Percentiles rank a stretch among this genome's conserved stretches.
Conservation (phyloP, 148 eudicot species). For the Dysphania ambrosioides region DNA sequence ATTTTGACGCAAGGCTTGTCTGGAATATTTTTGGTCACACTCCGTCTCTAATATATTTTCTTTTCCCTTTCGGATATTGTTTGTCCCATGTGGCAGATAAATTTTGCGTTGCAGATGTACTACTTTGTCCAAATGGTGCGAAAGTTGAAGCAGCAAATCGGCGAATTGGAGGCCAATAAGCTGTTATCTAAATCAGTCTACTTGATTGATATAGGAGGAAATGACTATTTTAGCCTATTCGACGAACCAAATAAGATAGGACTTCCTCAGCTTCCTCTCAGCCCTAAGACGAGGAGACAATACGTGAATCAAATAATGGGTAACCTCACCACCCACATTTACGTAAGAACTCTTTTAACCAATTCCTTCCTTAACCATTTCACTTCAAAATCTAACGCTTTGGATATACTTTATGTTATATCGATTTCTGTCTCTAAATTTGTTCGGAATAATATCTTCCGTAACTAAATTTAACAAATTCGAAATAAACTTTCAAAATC, state of each 20-base stretch:
- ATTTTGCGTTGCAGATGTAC: conserved; percentile 29
- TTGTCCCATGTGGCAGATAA: conserved; percentile 12
- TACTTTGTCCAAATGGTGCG: conserved; percentile 32
- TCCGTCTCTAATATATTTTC: neutral
- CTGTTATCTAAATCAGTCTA: conserved; percentile 31
- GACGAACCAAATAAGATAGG: neutral
- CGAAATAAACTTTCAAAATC: too few species aligned
- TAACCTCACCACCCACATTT: conserved; percentile 32
- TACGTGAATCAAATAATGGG: conserved; percentile 34
- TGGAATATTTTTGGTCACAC: neutral
- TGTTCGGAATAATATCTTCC: too few species aligned
- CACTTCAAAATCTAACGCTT: too few species aligned
- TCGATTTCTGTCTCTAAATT: too few species aligned
- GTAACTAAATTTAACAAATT: too few species aligned
- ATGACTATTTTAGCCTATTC: conserved; percentile 34
- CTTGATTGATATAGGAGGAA: conserved; percentile 35
- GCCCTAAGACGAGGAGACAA: neutral
- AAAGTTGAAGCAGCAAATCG: conserved; percentile 23
- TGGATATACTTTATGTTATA: too few species aligned
- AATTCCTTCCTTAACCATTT: too few species aligned
- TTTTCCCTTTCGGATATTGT: too few species aligned
- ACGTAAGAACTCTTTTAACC: conserved; percentile 15
- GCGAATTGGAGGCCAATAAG: conserved; percentile 24
- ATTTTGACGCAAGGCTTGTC: neutral
- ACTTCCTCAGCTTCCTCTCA: conserved; percentile 4